phyloP scores from a whole-genome alignment of 768 basidiomycete species.

The Clavulina sp. region DNA sequence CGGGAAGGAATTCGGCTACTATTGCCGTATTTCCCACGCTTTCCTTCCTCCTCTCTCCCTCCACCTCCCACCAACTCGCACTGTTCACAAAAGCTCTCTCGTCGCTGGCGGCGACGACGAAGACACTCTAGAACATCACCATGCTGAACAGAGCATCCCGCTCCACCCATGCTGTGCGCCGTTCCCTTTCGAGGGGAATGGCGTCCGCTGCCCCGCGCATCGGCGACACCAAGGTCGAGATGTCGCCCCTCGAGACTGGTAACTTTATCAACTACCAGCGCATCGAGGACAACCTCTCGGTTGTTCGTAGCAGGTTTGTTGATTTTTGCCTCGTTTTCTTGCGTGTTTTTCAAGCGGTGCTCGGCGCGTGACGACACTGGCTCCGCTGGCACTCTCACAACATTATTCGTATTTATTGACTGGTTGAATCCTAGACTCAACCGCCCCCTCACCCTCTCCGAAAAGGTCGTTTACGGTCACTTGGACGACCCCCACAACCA shows the following conservation, averaged over 20 bases:
- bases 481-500: conserved; percentile 85
- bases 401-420: neutral
- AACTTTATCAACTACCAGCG: conserved; percentile 89
- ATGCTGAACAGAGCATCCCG: no score
- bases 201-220: conserved; percentile 67
- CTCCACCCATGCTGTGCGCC: no score
- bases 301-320: conserved; percentile 64
- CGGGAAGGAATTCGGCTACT: no score
- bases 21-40: no score
- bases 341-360: conserved; percentile 1
- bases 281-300: conserved; percentile 89
- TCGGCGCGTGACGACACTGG: no score
- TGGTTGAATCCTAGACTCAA: conserved; percentile 38
- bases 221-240: conserved; percentile 77
- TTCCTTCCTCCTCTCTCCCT: no score
- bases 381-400: conserved; percentile 1
- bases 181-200: no score
- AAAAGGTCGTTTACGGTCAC: conserved; percentile 97
- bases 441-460: conserved; percentile 82
- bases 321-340: neutral
- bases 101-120: no score
- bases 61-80: no score
- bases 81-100: no score
- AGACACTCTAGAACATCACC: no score
- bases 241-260: conserved; percentile 70